Evolutionary conservation across 2,329 filamentous ascomycete genomes (phyloP), one percentile per base, ranked within the genome.

Genomic region (Fusarium globosum): DNA sequence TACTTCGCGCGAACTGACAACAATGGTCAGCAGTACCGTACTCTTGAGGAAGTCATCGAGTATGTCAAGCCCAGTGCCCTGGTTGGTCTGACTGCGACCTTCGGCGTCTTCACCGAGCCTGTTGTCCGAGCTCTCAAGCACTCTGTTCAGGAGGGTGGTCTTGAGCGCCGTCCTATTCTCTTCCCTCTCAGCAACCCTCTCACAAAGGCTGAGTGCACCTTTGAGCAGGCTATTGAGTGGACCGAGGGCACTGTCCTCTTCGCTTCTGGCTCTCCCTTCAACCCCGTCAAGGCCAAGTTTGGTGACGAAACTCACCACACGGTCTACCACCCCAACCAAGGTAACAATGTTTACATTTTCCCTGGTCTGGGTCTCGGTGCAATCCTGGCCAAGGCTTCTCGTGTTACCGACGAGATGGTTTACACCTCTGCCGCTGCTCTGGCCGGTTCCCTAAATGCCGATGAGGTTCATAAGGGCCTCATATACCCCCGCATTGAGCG

Each of bases 151-250:
- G 84, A 87, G 42, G 88, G 89, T 56, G 90, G 90, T 56, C 80
- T 90, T 75, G 95, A 95, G 82, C 90, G 95, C 72, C 88, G 90
- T 72, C 95, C 96, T 71, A 96, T 97, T 80, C 92, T 98, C 79
- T 98, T 99, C 90, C 96, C 96, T 61, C 91, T 99, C 48, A 97
- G 94, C 84, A 98, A 99, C 86, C 96, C 96, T 56, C 91, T 95
- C 58, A 95, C 93, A 85, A 98, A 98, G 87, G 97, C 96, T 14
- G 96, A 99, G 86, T 98, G 96, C 86, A 97, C 94, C 21, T 98
- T 97, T 79, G 95, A 98, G 87, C 93, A 96, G 80, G 96, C 96
- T 21, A 89, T 98, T 79, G 89, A 91, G 79, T 91, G 96, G 91
- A 98, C 96, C 16, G 93, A 98, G 67, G 96, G 96, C 70, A 94